Conservation (phyloP, 1,139 yeast genomes). For the Suhomyces ambrosiae region DNA sequence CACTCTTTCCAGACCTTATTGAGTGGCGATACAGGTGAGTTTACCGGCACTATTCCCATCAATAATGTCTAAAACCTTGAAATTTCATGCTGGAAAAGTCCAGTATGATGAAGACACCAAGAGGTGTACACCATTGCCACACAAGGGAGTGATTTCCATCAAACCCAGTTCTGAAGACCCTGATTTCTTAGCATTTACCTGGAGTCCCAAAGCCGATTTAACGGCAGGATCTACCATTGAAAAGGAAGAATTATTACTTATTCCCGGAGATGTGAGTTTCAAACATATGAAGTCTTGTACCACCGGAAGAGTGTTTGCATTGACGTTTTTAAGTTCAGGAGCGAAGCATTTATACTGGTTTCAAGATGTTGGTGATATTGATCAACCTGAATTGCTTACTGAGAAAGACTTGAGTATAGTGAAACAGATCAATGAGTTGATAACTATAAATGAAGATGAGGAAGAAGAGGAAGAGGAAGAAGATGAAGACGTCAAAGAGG, state of each 20-base stretch:
- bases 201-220: constrained; percentile 42
- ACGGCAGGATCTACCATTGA: constrained; percentile 39
- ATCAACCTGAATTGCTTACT: constrained; percentile 62
- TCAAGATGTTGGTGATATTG: constrained; percentile 75
- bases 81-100: constrained; percentile 87
- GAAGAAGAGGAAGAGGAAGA: constrained; percentile 49
- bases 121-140: constrained; percentile 72
- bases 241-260: constrained; percentile 71
- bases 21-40: constrained; percentile 13
- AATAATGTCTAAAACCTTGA: constrained; percentile 28
- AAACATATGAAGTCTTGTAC: constrained; percentile 70
- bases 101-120: constrained; percentile 69
- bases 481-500: constrained; percentile 32
- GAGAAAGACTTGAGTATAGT: constrained; percentile 60
- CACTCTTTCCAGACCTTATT: neutral
- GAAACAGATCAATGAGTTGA: constrained; percentile 55
- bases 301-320: constrained; percentile 83
- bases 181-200: constrained; percentile 43
- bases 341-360: constrained; percentile 89
- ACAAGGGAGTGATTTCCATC: constrained; percentile 73
- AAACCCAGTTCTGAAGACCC: constrained; percentile 60
- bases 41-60: neutral
- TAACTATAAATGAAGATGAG: constrained; percentile 46
- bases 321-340: constrained; percentile 81
- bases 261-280: constrained; percentile 94